Percentiles rank a stretch among this genome's conserved stretches.
Conservation (phyloP, 768 basidiomycete species). For the Hygrophoropsis aurantiaca region DNA sequence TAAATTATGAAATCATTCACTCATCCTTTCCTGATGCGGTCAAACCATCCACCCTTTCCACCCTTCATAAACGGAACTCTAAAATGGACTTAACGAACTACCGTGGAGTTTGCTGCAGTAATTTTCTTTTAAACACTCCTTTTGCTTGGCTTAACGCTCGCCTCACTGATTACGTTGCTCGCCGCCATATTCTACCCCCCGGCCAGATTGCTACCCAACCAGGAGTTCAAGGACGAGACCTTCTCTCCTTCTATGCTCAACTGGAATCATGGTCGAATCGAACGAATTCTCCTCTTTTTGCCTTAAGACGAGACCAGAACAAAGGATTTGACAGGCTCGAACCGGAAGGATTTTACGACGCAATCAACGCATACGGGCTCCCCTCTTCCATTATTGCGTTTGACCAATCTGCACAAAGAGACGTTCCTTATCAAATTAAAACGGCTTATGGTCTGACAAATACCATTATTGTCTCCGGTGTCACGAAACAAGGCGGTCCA, state of each 20-base stretch:
- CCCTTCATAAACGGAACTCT: no score
- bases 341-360: conserved; percentile 33
- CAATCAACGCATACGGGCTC: conserved; percentile 25
- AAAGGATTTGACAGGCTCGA: conserved; percentile 31
- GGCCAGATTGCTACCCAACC: conserved; percentile 27
- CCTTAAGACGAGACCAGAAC: conserved; percentile 28
- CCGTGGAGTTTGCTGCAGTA: conserved; percentile 23
- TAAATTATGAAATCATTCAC: no score
- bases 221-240: conserved; percentile 26
- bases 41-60: no score
- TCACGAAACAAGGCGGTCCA: conserved; percentile 30
- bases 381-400: conserved; percentile 23
- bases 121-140: conserved; percentile 24
- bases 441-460: conserved; percentile 28
- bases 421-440: conserved; percentile 13
- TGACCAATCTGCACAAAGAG: conserved; percentile 21
- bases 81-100: conserved; percentile 30
- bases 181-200: conserved; percentile 18
- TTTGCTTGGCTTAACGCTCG: conserved; percentile 28
- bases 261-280: conserved; percentile 22
- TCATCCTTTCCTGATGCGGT: no score
- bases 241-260: conserved; percentile 18
- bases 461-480: conserved; percentile 18
- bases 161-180: conserved; percentile 21
- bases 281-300: conserved; percentile 16